These are phyloP conservation scores for Quercus lobata DNA, from an alignment of 331 rosid genomes.

Conservation along the genomic window DNA sequence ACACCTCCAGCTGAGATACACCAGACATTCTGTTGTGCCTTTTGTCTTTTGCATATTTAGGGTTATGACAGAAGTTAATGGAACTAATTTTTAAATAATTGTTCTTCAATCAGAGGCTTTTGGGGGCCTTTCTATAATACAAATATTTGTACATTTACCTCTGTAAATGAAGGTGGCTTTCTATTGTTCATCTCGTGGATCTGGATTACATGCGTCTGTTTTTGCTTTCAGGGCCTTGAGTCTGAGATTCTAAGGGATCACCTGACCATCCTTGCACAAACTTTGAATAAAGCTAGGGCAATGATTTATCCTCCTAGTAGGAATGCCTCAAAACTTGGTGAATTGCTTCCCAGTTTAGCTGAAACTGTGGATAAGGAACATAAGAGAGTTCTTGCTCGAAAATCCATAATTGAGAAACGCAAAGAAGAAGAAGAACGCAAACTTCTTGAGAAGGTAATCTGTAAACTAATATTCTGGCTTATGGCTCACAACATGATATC, in stretches of 20 bases:
- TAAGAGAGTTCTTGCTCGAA: conserved; percentile 91
- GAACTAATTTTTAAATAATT: background rate
- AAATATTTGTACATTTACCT: background rate
- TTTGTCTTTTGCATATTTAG: background rate
- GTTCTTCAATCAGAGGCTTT: background rate
- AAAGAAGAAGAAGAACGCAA: conserved; percentile 96
- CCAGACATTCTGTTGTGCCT: background rate
- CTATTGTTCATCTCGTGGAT: background rate
- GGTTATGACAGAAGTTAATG: background rate
- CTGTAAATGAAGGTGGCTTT: background rate
- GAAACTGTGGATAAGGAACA: conserved; percentile 88
- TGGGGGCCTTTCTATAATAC: background rate
- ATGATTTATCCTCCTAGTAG: conserved; percentile 67
- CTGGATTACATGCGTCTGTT: background rate
- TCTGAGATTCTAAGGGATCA: conserved; percentile 75
- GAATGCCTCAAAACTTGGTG: conserved; percentile 53
- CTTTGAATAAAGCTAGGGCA: conserved; percentile 64
- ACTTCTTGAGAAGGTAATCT: conserved; percentile 79
- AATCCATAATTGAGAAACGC: conserved; percentile 83
- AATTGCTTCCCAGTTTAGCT: conserved; percentile 54
- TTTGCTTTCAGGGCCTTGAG: conserved; percentile 58
- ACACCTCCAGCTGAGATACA: background rate
- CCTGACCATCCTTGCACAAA: conserved; percentile 69
- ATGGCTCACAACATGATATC: background rate
- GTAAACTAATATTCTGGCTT: background rate